Evolutionary conservation across 371 early-diverging fungal genomes (phyloP).

Genomic region (Smittium mucronatum): DNA sequence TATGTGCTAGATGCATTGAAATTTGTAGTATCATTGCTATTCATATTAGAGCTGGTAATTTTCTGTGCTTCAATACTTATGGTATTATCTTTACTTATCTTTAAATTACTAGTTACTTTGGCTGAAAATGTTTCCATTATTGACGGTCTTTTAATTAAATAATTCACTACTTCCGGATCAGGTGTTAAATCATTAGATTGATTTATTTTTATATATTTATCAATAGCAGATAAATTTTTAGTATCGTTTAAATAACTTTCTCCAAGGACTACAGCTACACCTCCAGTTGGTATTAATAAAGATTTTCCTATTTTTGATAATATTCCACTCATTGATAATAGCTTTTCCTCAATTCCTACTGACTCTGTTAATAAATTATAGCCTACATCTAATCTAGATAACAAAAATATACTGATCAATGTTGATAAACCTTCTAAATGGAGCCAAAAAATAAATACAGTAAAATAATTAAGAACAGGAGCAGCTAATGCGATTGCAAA

Average conservation of each 20-base stretch:
- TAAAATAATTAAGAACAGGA: slow-evolving; percentile 13
- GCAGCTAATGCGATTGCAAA: slow-evolving; percentile 12
- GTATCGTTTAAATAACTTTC: slow-evolving; percentile 14
- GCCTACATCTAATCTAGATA: slow-evolving; percentile 13
- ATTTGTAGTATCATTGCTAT: background rate
- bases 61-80: background rate
- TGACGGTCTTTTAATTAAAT: slow-evolving; percentile 18
- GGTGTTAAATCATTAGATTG: slow-evolving; percentile 13
- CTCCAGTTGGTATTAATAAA: background rate
- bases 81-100: background rate
- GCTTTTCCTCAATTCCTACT: background rate
- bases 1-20: background rate
- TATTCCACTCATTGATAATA: slow-evolving; percentile 12
- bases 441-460: slow-evolving; percentile 3
- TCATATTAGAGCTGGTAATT: background rate
- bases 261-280: background rate
- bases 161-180: slow-evolving; percentile 12
- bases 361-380: slow-evolving; percentile 8
- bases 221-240: slow-evolving; percentile 17
- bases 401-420: slow-evolving; percentile 15
- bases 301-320: slow-evolving; percentile 13
- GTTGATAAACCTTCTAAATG: slow-evolving; percentile 16
- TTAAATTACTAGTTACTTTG: slow-evolving; percentile 1
- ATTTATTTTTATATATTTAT: slow-evolving; percentile 17
- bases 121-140: slow-evolving; percentile 14